Base-by-base conservation (phyloP, 106 monocot species). In the Dendrobium nobile region DNA sequence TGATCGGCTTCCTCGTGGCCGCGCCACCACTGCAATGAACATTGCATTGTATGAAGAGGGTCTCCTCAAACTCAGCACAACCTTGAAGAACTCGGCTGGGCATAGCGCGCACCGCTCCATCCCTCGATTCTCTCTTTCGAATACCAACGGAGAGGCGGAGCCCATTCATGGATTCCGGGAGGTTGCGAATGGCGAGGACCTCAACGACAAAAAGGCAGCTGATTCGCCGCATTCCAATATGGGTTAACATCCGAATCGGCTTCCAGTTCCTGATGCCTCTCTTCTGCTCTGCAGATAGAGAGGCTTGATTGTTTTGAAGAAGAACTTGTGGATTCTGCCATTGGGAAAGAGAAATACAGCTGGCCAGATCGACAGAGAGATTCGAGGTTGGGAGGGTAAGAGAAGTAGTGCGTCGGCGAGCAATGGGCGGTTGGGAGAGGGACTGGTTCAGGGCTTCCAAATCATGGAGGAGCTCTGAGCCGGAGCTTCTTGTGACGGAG, bases 111-210 rank as follows among this genome's bases (percentile, higher is more conserved):
- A 87, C 87, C 3, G 84, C 83, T 41, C 91, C 89, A 54, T 88
- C 89, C 58, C 65, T 89, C 27, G 75, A 82, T 67, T 91, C 94
- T 79, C 88, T 89, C 86, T 94, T 94, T n/a, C 86, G 81, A 7
- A 94, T 83, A 15, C 82, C 59, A 43, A 94, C 87, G 18, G 87
- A 82, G 82, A 94, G 88, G 31, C 94, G 91, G 65, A 90, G 90
- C 40, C 92, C 94, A 80, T 92, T 88, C 86, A 85, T 82, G 27
- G 94, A 90, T n/a, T 78, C 79, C 7, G 89, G 94, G 44, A 94
- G 84, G 70, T 86, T 82, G 7, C 81, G 86, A 61, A 91, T 74
- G 55, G 80, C 75, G 73, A 84, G 28, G n/a, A 89, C 85, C 58
- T 94, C 94, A 2, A 89, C 87, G 19, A 89, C 88, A 85, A 94